These are phyloP conservation scores for Periglandula ipomoeae DNA, from an alignment of 2,329 filamentous ascomycete genomes.

Conservation along the genomic window DNA sequence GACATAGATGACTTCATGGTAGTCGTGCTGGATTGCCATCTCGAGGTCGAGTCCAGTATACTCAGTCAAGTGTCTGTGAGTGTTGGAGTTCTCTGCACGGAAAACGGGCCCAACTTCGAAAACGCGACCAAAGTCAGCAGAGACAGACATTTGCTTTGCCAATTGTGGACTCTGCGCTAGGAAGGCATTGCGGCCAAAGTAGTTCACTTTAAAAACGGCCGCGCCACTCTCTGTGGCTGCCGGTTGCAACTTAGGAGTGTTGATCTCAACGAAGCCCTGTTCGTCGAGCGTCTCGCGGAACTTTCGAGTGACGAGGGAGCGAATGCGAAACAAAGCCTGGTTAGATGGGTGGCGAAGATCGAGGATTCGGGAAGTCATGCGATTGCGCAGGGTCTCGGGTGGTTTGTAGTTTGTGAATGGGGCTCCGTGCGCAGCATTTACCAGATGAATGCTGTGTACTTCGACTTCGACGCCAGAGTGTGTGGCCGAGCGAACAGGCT, in stretches of 20 bases:
- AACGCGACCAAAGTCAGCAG: slow-evolving; percentile 79
- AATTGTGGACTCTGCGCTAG: slow-evolving; percentile 86
- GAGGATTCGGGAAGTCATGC: slow-evolving; percentile 69
- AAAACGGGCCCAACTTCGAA: slow-evolving; percentile 71
- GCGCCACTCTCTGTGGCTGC: slow-evolving; percentile 85
- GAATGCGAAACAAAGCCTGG: slow-evolving; percentile 80
- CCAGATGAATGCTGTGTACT: slow-evolving; percentile 45
- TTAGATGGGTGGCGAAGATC: slow-evolving; percentile 80
- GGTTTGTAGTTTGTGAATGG: slow-evolving; percentile 51
- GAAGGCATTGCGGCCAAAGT: slow-evolving; percentile 81
- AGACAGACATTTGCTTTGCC: slow-evolving; percentile 87
- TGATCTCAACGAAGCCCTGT: slow-evolving; percentile 81
- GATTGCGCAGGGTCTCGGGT: slow-evolving; percentile 56
- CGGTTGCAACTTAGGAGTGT: slow-evolving; percentile 85
- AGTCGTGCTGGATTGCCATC: slow-evolving; percentile 83
- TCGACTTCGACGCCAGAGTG: slow-evolving; percentile 69
- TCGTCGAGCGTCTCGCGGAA: slow-evolving; percentile 71
- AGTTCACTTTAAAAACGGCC: slow-evolving; percentile 85
- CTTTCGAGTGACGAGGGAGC: slow-evolving; percentile 67
- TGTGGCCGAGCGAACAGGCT: slow-evolving; percentile 65
- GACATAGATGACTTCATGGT: slow-evolving; percentile 74
- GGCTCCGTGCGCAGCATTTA: slow-evolving; percentile 40
- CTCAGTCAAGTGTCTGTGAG: slow-evolving; percentile 86
- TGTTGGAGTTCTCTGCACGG: slow-evolving; percentile 92
- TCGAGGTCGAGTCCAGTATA: slow-evolving; percentile 90